Evolutionary conservation across 768 basidiomycete genomes (phyloP).

Genomic region (Leccinum incarnatum): DNA sequence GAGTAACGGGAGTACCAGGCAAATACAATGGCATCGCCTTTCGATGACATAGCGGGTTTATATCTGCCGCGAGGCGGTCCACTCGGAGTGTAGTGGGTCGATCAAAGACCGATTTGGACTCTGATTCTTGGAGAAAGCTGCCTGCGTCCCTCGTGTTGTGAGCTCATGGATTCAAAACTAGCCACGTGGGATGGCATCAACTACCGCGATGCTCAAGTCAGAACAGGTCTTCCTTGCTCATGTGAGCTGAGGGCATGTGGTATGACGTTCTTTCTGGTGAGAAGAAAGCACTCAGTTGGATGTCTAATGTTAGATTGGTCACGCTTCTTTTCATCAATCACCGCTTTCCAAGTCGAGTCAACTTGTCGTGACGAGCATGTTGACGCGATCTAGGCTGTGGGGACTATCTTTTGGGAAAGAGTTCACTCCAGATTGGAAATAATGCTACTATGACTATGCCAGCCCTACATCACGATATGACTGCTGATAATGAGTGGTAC

Average conservation of each 20-base stretch:
- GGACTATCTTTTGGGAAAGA: neutral
- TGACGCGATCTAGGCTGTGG: slow-evolving; percentile 6
- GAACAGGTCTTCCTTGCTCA: neutral
- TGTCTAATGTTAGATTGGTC: slow-evolving; percentile 6
- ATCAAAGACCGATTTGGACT: neutral
- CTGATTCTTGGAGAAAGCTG: neutral
- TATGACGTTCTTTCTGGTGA: neutral
- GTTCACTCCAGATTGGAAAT: slow-evolving; percentile 3
- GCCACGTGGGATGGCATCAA: neutral
- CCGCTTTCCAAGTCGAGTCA: slow-evolving; percentile 9
- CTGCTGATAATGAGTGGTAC: slow-evolving; percentile 1
- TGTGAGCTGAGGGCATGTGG: slow-evolving; percentile 14
- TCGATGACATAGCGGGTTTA: neutral
- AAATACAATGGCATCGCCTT: too few species aligned
- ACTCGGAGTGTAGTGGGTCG: neutral
- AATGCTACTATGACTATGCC: slow-evolving; percentile 9
- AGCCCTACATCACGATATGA: neutral
- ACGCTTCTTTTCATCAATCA: slow-evolving; percentile 7
- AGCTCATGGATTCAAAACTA: neutral
- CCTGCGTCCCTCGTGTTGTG: slow-evolving; percentile 1
- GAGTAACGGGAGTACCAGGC: too few species aligned
- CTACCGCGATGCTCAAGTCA: slow-evolving; percentile 8
- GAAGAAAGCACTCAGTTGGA: neutral
- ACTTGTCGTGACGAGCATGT: slow-evolving; percentile 7
- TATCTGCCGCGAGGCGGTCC: neutral